A percentile compares a stretch with the other conserved stretches of the same genome.
phyloP scores from a whole-genome alignment of 495 filamentous ascomycete species.

The Penicillium samsonianum region DNA sequence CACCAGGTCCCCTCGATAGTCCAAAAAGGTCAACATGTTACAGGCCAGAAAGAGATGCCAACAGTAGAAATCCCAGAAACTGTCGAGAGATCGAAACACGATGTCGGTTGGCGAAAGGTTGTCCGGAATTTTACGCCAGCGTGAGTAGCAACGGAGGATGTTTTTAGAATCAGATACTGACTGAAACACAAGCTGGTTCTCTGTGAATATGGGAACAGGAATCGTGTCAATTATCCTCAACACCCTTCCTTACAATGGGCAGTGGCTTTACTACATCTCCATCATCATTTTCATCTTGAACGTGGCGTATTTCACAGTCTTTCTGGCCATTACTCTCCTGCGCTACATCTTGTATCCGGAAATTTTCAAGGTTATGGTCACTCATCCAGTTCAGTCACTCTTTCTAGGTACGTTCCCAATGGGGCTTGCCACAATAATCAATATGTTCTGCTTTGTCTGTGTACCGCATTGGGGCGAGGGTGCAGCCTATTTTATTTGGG shows the following conservation, averaged over 20 bases:
- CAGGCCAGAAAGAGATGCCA: no score
- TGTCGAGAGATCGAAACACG: no score
- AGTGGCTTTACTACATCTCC: conserved; percentile 56
- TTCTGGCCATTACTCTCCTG: conserved; percentile 45
- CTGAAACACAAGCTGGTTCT: conserved; percentile 41
- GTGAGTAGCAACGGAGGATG: conserved; percentile 20
- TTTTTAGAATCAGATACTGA: background rate
- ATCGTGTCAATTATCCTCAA: conserved; percentile 62
- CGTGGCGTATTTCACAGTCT: conserved; percentile 49
- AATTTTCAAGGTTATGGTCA: conserved; percentile 57
- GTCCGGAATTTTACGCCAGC: conserved; percentile 54
- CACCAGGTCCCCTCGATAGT: no score
- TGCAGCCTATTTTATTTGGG: conserved; percentile 46
- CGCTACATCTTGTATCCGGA: conserved; percentile 60
- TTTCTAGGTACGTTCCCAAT: conserved; percentile 65
- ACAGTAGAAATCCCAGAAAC: no score
- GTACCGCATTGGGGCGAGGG: conserved; percentile 54
- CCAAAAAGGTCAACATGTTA: no score
- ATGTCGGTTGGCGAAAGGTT: conserved; percentile 44
- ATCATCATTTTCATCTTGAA: conserved; percentile 58
- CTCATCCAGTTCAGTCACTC: conserved; percentile 58
- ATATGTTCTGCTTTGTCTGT: conserved; percentile 57
- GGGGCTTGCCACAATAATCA: conserved; percentile 63
- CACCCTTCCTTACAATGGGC: conserved; percentile 55
- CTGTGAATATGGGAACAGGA: conserved; percentile 67